Evolutionary conservation across 2,329 filamentous ascomycete genomes (phyloP), one percentile per base, ranked within the genome.

Genomic region (Alternaria arbusti): DNA sequence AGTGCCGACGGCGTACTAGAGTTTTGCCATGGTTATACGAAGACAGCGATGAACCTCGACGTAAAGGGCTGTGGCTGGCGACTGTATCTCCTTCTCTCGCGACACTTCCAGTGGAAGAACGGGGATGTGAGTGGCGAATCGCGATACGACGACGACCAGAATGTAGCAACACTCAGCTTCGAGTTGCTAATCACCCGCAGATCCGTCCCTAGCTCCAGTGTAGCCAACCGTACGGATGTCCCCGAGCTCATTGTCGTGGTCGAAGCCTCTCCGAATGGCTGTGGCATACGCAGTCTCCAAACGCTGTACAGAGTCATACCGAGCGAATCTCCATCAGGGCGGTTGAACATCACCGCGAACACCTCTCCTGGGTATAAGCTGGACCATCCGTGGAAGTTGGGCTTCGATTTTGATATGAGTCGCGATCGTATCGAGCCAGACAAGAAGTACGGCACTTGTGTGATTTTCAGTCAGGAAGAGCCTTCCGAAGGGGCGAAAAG

Each of bases 141-240:
- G 13, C 13, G 4, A 32, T 1, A 13, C 2, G 2, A 32, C 0
- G 13, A 32, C 12, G 30, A 32, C 13, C 3, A 15, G 6, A 32
- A 3, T 32, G 6, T 3, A 15, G 13, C 7, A 3, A 32, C 3
- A 15, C 11, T 32, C 3, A 32, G 2, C 3, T 0, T 15, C 5
- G 15, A 5, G 10, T 8, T n/a, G 15, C 15, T n/a, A 0, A 5
- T n/a, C 4, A 0, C 0, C 1, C 15, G 32, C 0, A 40, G 32
- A 1, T 0, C 4, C 0, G 32, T 40, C 32, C 4, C 8, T 10
- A 17, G 32, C 32, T 40, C 4, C 0, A 40, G 8, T 40, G 9
- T 40, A 0, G 32, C 2, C 4, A n/a, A n/a, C 5, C 9, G 15
- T 5, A 17, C 15, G 4, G 15, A 40, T n/a, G 8, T 17, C 4